A percentile compares a stretch with the other conserved stretches of the same genome.
Evolutionary conservation across 176 grass and related monocot genomes (phyloP).

Genomic region (Pontederia paniculata): DNA sequence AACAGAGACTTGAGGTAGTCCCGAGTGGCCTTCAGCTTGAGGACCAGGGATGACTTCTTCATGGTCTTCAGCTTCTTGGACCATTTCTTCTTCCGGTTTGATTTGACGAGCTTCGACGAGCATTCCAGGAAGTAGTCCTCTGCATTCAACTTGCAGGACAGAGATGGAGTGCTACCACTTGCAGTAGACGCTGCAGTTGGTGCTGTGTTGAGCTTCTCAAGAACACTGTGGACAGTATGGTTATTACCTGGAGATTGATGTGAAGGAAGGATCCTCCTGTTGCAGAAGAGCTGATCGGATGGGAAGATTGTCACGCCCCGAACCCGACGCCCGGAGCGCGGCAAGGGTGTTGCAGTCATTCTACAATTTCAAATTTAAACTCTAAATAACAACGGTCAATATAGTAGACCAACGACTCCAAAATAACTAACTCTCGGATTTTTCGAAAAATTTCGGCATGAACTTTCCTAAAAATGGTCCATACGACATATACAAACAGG

Average conservation of each 20-base stretch:
- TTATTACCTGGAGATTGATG: conserved; percentile 1
- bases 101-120: background rate
- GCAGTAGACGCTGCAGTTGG: conserved; percentile 21
- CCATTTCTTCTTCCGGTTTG: conserved; percentile 3
- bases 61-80: conserved; percentile 23
- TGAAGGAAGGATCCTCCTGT: conserved; percentile 14
- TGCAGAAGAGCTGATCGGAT: conserved; percentile 28
- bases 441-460: too few species aligned
- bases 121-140: conserved; percentile 13
- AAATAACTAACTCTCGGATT: too few species aligned
- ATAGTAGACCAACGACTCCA: too few species aligned
- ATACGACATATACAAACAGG: too few species aligned
- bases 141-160: conserved; percentile 1
- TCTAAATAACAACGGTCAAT: too few species aligned
- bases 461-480: too few species aligned
- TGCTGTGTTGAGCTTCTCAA: background rate
- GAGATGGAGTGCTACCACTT: conserved; percentile 22
- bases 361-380: too few species aligned
- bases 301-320: background rate
- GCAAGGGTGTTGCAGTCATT: too few species aligned
- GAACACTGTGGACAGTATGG: conserved; percentile 6
- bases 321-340: too few species aligned
- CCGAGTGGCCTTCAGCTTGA: conserved; percentile 35
- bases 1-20: conserved; percentile 43
- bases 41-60: too few species aligned